Base-by-base conservation (phyloP, 1,284 basidiomycete species). In the Puccinia polysora region DNA sequence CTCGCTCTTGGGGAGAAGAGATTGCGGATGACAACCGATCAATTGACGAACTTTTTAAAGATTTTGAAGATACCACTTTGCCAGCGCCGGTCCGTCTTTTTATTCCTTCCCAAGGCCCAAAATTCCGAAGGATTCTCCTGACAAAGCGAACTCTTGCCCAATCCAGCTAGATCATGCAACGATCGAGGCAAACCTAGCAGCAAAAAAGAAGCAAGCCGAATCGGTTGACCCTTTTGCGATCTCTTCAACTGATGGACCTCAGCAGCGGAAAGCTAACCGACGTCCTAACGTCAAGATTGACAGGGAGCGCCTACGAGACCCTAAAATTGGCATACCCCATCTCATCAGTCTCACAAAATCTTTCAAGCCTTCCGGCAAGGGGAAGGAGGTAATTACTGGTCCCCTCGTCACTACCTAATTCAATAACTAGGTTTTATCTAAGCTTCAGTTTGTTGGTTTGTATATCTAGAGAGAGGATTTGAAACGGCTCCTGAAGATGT, bases 401-500 rank as follows among this genome's bases (percentile, higher is more conserved):
- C 14, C 32, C 12, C 5, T n/a, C 38, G 7, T 34, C 5, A 2
- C 12, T 52, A 18, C 28, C 60, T 2, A 2, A 14, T 15, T 50
- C 6, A 12, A 50, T 50, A 25, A 15, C 1, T 32, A 8, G 23
- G 38, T 63, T 28, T 43, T 4, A 20, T 40, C 38, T 45, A 18
- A 25, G 5, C n/a, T 2, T 62, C 3, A 8, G 14, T 36, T 7
- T 45, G 18, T 25, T 64, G 6, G 10, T 4, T 47, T 50, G 15
- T 15, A 30, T 23, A 6, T 32, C 38, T 77, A 94, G 91, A 82
- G 82, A 25, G 80, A 84, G 67, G 92, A 97, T 79, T 84, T 97
- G 43, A 85, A 85, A 74, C 83, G 88, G 38, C 80, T 96, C 18
- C 82, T 96, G 67, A 85, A 87, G 75, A 81, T 89, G 65, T 96